These are phyloP conservation scores for Bryum argenteum DNA, from an alignment of 225 moss, liverwort and hornwort genomes.

Conservation along the genomic window DNA sequence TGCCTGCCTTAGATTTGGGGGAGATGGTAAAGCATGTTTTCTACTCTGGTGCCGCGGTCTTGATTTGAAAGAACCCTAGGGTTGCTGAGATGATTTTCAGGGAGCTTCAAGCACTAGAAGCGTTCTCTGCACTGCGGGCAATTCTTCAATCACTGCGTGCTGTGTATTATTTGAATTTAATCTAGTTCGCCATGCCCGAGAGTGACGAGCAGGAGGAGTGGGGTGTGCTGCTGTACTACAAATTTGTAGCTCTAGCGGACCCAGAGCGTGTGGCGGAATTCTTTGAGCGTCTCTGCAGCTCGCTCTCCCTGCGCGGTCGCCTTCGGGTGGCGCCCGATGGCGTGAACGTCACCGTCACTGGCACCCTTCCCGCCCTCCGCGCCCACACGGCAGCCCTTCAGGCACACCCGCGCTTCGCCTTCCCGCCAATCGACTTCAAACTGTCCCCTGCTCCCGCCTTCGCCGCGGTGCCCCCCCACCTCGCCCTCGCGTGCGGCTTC, in stretches of 20 bases:
- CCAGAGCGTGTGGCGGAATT: constrained; percentile 49
- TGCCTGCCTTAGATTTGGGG: not conserved
- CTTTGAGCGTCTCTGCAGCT: constrained; percentile 56
- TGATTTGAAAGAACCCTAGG: not conserved
- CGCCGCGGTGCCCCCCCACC: constrained; percentile 40
- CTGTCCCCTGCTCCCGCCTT: constrained; percentile 58
- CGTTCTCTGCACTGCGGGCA: not conserved
- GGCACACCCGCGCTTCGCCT: constrained; percentile 67
- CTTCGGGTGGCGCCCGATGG: constrained; percentile 82
- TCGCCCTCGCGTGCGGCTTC: constrained; percentile 74
- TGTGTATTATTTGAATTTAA: not conserved
- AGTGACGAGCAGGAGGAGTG: constrained; percentile 32
- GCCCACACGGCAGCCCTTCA: constrained; percentile 51
- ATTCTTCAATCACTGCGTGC: not conserved
- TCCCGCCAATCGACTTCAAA: constrained; percentile 82
- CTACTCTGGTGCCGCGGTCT: too few relatives aligned
- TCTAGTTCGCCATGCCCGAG: constrained; percentile 7
- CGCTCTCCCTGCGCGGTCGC: constrained; percentile 68
- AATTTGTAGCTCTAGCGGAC: constrained; percentile 62
- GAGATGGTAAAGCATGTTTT: not conserved
- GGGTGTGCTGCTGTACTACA: constrained; percentile 94
- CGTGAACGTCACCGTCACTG: constrained; percentile 78
- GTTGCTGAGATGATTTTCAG: not conserved
- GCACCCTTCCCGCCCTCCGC: constrained; percentile 22
- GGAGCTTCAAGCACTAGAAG: not conserved